These are phyloP conservation scores for Didymella glomerata DNA, from an alignment of 2,329 filamentous ascomycete genomes.

Conservation along the genomic window DNA sequence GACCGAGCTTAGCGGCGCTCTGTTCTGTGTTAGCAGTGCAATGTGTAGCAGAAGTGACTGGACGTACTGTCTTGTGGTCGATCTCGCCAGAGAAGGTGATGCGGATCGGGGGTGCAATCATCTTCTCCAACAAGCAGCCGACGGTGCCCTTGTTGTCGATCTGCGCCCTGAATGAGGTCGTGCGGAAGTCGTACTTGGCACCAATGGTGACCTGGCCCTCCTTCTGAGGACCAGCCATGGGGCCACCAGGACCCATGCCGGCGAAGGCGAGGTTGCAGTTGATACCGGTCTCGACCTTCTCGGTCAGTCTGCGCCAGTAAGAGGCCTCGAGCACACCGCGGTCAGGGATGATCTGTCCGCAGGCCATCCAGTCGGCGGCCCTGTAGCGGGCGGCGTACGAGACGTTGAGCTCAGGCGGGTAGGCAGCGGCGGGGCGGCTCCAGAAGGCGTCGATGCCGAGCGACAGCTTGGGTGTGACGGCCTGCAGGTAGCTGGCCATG, in stretches of 20 bases:
- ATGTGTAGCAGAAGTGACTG: neutral
- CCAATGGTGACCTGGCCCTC: constrained; percentile 92
- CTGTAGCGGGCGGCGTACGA: constrained; percentile 95
- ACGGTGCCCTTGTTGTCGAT: constrained; percentile 95
- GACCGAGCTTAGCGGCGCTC: constrained; percentile 94
- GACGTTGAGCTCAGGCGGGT: constrained; percentile 88
- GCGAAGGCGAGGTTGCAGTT: constrained; percentile 90
- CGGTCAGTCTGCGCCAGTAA: constrained; percentile 92
- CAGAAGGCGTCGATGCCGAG: constrained; percentile 92
- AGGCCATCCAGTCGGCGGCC: constrained; percentile 89
- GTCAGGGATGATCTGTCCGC: constrained; percentile 86
- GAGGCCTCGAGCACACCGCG: constrained; percentile 82
- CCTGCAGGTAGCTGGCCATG: constrained; percentile 94
- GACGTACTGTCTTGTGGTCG: constrained; percentile 88
- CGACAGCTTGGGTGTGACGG: constrained; percentile 84
- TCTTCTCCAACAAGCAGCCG: constrained; percentile 92
- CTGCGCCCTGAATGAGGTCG: constrained; percentile 93
- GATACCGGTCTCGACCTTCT: constrained; percentile 95
- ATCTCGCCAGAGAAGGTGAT: constrained; percentile 97
- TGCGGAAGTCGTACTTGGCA: constrained; percentile 98
- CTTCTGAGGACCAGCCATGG: constrained; percentile 75
- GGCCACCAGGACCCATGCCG: constrained; percentile 64
- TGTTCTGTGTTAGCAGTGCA: constrained; percentile 54
- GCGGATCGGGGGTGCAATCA: constrained; percentile 88
- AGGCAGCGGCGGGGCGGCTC: constrained; percentile 84